These are phyloP conservation scores for Botrytis porri DNA, from an alignment of 2,329 filamentous ascomycete species.

Conservation along the genomic window DNA sequence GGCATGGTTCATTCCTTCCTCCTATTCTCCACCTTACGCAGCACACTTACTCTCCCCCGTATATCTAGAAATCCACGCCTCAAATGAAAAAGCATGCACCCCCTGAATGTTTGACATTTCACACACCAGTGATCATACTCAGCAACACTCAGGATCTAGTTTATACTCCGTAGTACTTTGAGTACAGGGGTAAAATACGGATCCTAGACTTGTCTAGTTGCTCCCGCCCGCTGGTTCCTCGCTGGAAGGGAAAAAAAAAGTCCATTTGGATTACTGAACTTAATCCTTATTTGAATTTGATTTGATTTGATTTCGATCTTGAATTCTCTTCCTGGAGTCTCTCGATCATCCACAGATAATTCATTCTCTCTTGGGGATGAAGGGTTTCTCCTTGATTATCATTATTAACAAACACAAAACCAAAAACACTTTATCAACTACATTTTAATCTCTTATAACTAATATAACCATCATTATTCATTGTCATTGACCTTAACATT, in stretches of 20 bases:
- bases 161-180: background rate
- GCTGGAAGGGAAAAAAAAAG: background rate
- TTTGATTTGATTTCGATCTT: background rate
- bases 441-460: background rate
- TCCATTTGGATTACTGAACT: background rate
- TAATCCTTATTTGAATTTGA: background rate
- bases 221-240: constrained; percentile 5
- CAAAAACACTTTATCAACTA: background rate
- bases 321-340: background rate
- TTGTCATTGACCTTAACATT: background rate
- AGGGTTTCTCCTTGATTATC: background rate
- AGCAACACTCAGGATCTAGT: background rate
- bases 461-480: background rate
- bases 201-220: background rate
- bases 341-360: too few relatives aligned
- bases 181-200: background rate
- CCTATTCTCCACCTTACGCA: constrained; percentile 9
- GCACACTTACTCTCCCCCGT: background rate
- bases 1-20: background rate
- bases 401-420: background rate
- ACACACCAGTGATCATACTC: background rate
- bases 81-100: constrained; percentile 4
- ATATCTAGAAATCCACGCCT: background rate
- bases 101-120: constrained; percentile 19
- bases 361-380: background rate